These are phyloP conservation scores for Chytriomyces hyalinus DNA, from an alignment of 192 early-diverging fungal genomes.

Conservation along the genomic window DNA sequence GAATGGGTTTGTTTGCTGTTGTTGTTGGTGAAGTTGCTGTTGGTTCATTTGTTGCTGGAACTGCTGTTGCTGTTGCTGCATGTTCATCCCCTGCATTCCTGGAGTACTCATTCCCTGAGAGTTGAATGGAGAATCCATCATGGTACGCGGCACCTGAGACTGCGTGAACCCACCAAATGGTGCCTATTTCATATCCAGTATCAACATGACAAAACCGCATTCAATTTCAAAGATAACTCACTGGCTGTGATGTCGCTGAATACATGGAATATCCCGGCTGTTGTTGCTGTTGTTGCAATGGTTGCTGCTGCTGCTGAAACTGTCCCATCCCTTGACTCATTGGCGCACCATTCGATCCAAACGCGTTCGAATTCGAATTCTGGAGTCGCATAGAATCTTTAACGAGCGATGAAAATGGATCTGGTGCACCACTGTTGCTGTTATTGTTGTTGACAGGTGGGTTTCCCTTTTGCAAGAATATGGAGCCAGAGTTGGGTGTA, in stretches of 20 bases:
- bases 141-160: not conserved
- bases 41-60: too few relatives aligned
- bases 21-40: not conserved
- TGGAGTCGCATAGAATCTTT: not conserved
- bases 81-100: not conserved
- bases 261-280: not conserved
- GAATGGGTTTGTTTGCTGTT: not conserved
- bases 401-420: slow-evolving; percentile 13
- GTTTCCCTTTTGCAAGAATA: not conserved
- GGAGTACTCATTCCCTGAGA: not conserved
- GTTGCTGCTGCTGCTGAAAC: slow-evolving; percentile 34
- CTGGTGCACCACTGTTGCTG: slow-evolving; percentile 22
- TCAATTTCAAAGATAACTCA: not conserved
- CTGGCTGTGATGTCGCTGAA: not conserved
- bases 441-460: slow-evolving; percentile 7
- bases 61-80: not conserved
- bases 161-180: not conserved
- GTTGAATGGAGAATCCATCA: not conserved
- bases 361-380: not conserved
- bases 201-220: not conserved
- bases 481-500: not conserved
- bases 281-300: not conserved
- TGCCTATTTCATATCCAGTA: too few relatives aligned
- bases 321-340: not conserved
- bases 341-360: not conserved